Evolutionary conservation across 345 rosid genomes (phyloP).

Genomic region (Clausena lansium): DNA sequence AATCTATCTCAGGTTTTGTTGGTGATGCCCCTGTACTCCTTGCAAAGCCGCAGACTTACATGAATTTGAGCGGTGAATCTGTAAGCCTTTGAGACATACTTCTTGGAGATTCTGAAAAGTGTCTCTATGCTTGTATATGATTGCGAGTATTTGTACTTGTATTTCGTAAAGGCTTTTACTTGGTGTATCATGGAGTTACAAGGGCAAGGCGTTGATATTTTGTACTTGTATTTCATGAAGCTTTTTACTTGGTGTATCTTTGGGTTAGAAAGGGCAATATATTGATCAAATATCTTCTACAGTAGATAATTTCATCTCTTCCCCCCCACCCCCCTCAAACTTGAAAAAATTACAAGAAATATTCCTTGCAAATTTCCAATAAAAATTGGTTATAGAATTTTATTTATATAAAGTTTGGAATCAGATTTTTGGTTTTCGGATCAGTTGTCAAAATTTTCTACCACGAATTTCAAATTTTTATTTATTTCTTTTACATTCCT

Average conservation of each 20-base stretch:
- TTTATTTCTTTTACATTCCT: not conserved
- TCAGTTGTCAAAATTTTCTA: not conserved
- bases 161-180: not conserved
- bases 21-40: conserved; percentile 54
- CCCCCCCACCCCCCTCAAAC: not conserved
- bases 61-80: conserved; percentile 97
- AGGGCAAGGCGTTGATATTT: not conserved
- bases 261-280: not conserved
- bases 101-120: not conserved
- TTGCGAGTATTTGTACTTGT: not conserved
- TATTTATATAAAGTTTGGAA: not conserved
- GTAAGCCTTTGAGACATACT: conserved; percentile 31
- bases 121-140: not conserved
- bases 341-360: not conserved
- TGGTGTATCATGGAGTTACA: not conserved
- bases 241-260: not conserved
- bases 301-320: not conserved
- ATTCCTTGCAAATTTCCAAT: not conserved
- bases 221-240: not conserved
- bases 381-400: not conserved
- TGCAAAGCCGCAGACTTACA: conserved; percentile 84
- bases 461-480: not conserved
- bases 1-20: conserved; percentile 46
- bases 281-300: too few species aligned
- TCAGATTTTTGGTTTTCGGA: not conserved